Evolutionary conservation across 495 filamentous ascomycete genomes (phyloP), one percentile per base, ranked within the genome.

Genomic region (Sordaria brevicollis): DNA sequence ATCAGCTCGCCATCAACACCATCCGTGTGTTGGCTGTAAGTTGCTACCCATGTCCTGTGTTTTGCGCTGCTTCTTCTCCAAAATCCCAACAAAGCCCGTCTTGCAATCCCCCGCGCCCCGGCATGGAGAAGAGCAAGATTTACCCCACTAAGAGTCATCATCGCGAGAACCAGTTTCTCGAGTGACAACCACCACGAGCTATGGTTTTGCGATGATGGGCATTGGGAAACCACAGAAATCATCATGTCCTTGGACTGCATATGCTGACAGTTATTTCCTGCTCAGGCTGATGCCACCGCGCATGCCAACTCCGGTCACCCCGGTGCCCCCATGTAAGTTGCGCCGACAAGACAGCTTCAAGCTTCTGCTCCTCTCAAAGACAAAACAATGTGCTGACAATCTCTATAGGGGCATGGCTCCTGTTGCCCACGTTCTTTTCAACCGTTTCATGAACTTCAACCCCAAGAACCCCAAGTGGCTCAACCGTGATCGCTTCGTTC

Each of bases 381-480:
- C 11, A n/a, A 25, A 33, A n/a, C n/a, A 11, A 38, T 39, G 41
- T 15, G 65, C 78, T 80, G 43, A 77, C 76, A 74, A 13, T 15
- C 36, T 35, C 8, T 65, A 3, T 49, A 85, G 83, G 94, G 94
- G 94, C 84, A 92, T 99, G 95, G 95, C 95, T 77, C 95, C 96
- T 65, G 89, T 94, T 76, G 89, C 95, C 81, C 95, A 99, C 87
- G 91, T 99, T 77, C 91, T 99, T 74, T 99, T 93, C 86, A 96
- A 96, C 88, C 94, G 92, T 82, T 93, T 97, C 88, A 93, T 99
- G 95, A 95, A 82, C 77, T 99, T 97, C 87, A 99, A 99, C 90
- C 95, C 95, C 72, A 93, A 97, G 89, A 97, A 96, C 87, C 93
- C 96, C 68, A 86, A 94, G 71, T 99, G 93, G 94, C 77, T 91